Conservation (phyloP, 257 asterid genomes). For the Eustoma russellianum region DNA sequence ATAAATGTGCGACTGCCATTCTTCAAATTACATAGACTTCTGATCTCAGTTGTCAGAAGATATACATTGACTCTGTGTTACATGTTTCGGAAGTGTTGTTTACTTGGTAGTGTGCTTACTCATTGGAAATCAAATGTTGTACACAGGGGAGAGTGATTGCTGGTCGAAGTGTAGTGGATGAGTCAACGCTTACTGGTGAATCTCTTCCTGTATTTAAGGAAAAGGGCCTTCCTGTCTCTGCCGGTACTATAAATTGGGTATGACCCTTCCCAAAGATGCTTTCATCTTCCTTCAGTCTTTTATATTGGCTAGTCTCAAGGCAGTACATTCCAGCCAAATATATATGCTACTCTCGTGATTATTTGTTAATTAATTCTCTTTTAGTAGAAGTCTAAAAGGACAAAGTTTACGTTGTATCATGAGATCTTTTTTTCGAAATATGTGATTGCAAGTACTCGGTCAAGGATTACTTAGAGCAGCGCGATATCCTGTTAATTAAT, state of each 20-base stretch:
- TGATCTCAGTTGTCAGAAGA: not conserved
- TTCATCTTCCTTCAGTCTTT: too few species aligned
- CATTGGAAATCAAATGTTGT: constrained; percentile 17
- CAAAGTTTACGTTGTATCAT: too few species aligned
- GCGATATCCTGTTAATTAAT: constrained; percentile 2
- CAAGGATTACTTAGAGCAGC: not conserved
- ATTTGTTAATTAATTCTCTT: too few species aligned
- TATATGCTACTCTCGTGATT: too few species aligned
- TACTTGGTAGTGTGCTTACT: constrained; percentile 15
- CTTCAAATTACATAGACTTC: too few species aligned
- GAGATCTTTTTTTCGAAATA: too few species aligned
- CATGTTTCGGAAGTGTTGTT: constrained; percentile 11
- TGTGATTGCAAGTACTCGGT: too few species aligned
- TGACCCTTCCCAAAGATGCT: constrained; percentile 13
- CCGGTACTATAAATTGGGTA: constrained; percentile 98
- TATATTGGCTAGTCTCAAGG: too few species aligned
- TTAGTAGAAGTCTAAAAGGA: too few species aligned
- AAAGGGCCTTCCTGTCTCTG: constrained; percentile 66
- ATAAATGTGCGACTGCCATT: too few species aligned
- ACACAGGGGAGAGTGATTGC: constrained; percentile 81
- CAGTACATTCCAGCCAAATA: too few species aligned
- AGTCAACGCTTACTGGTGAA: constrained; percentile 99
- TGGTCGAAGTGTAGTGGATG: constrained; percentile 98
- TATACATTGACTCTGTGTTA: constrained; percentile 10
- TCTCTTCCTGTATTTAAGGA: constrained; percentile 96